phyloP scores from a whole-genome alignment of 2,329 filamentous ascomycete genomes.

The Penicillium decumbens region DNA sequence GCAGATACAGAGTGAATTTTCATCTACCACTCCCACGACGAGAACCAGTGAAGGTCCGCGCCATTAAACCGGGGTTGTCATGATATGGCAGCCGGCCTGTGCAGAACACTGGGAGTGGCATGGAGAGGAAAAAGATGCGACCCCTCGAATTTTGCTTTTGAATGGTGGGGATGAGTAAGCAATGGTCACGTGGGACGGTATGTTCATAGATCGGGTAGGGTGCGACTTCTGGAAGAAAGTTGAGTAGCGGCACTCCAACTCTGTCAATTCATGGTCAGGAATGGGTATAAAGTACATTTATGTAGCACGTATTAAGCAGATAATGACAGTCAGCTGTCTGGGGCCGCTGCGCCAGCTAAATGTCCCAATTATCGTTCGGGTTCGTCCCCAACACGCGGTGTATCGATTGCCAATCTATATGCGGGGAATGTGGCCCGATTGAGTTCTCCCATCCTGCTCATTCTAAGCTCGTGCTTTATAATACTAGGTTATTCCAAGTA shows the following conservation, averaged over 20 bases:
- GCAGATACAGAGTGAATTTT: constrained; percentile 75
- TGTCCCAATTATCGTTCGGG: neutral
- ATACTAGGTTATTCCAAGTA: neutral
- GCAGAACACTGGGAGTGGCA: constrained; percentile 42
- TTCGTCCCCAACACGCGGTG: neutral
- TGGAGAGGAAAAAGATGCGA: constrained; percentile 21
- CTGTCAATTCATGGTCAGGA: neutral
- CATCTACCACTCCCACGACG: constrained; percentile 58
- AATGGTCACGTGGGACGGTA: neutral
- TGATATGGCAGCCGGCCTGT: constrained; percentile 34
- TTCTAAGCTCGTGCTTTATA: no score
- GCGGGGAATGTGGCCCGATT: neutral
- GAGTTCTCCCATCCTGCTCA: no score
- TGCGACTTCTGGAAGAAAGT: neutral
- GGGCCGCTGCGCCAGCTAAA: neutral
- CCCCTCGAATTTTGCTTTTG: constrained; percentile 20
- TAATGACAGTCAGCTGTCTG: neutral
- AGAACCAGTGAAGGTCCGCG: constrained; percentile 39
- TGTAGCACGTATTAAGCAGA: neutral
- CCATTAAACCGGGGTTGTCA: constrained; percentile 30
- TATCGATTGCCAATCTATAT: neutral
- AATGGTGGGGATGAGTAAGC: constrained; percentile 6
- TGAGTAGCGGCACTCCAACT: neutral
- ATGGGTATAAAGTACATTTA: neutral
- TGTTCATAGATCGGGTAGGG: neutral